A percentile compares a stretch with the other conserved stretches of the same genome.
Conservation (phyloP, 1,284 basidiomycete species). For the Fomitopsis schrenkii region DNA sequence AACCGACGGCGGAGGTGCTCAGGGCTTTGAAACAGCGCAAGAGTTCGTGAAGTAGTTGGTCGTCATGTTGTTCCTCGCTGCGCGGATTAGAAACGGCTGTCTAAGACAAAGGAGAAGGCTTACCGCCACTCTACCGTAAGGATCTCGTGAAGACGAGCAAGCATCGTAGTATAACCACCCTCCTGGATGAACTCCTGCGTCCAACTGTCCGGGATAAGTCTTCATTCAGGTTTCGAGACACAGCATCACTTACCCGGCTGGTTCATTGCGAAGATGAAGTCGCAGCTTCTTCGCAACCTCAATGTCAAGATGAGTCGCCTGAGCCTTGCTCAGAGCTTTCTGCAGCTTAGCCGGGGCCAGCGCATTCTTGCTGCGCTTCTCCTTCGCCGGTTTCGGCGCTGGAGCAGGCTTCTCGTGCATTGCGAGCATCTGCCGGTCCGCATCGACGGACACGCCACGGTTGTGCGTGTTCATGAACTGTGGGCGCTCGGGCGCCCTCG, state of each 20-base stretch:
- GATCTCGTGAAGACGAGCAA: slow-evolving; percentile 88
- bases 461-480: slow-evolving; percentile 12
- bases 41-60: slow-evolving; percentile 89
- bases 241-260: slow-evolving; percentile 55
- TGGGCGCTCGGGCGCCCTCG: slow-evolving; percentile 5
- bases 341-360: slow-evolving; percentile 55
- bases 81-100: neutral
- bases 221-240: neutral
- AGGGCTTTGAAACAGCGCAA: slow-evolving; percentile 93
- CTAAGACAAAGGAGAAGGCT: slow-evolving; percentile 16
- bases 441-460: slow-evolving; percentile 21
- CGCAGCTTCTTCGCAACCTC: slow-evolving; percentile 76
- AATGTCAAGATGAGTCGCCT: slow-evolving; percentile 66
- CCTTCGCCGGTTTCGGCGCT: slow-evolving; percentile 37
- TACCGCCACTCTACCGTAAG: slow-evolving; percentile 96
- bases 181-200: slow-evolving; percentile 83
- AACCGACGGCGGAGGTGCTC: slow-evolving; percentile 84
- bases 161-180: slow-evolving; percentile 83
- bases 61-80: slow-evolving; percentile 97
- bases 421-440: slow-evolving; percentile 25
- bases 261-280: slow-evolving; percentile 81
- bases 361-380: slow-evolving; percentile 29
- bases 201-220: slow-evolving; percentile 53
- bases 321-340: slow-evolving; percentile 59
- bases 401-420: slow-evolving; percentile 8